Percentiles rank a stretch among this genome's conserved stretches.
Conservation (phyloP, 1,139 yeast genomes). For the Diutina ranongensis region DNA sequence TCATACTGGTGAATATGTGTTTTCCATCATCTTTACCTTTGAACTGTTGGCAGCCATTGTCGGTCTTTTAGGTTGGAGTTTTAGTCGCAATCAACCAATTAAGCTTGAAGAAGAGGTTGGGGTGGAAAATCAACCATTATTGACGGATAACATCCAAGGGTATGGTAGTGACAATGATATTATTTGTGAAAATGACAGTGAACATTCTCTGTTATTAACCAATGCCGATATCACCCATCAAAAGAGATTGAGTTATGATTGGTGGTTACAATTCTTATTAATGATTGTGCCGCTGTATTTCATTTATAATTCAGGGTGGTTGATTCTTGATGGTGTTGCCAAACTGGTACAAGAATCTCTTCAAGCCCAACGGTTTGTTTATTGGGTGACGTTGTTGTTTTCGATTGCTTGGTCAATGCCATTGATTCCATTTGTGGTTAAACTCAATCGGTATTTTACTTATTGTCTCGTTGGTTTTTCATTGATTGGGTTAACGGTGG, state of each 20-base stretch:
- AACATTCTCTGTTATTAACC: neutral
- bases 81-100: constrained; percentile 13
- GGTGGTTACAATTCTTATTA: constrained; percentile 64
- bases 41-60: constrained; percentile 41
- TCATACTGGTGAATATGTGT: constrained; percentile 50
- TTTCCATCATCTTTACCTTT: constrained; percentile 39
- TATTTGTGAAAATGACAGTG: neutral
- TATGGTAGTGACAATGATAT: no score
- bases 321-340: constrained; percentile 50
- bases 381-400: constrained; percentile 25
- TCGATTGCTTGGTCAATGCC: constrained; percentile 39
- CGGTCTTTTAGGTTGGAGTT: constrained; percentile 43
- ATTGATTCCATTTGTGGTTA: constrained; percentile 60
- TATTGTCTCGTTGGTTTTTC: constrained; percentile 24
- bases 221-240: neutral
- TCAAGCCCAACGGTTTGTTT: constrained; percentile 35
- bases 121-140: neutral
- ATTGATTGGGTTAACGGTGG: constrained; percentile 23
- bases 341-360: constrained; percentile 63
- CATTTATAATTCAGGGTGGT: constrained; percentile 37
- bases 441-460: constrained; percentile 44
- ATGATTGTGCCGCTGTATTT: constrained; percentile 54
- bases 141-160: no score
- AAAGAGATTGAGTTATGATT: constrained; percentile 54
- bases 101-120: no score